Conservation (phyloP, 352 stramenopile genomes). For the Phytopythium helicoides region DNA sequence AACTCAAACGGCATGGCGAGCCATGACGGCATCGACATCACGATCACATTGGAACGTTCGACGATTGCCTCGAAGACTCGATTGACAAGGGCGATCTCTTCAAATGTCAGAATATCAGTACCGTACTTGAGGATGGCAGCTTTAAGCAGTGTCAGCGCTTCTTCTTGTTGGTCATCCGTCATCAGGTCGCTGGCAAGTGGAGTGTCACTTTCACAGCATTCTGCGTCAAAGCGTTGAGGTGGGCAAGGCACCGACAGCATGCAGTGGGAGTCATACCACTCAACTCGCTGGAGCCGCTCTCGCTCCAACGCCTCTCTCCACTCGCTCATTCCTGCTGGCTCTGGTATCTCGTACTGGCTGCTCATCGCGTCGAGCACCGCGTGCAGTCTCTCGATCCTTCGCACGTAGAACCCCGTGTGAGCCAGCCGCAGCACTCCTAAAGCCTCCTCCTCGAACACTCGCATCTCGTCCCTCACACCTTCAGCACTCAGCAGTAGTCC, state of each 20-base stretch:
- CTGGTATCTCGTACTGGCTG: not conserved
- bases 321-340: not conserved
- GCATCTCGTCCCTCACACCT: not conserved
- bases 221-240: too few relatives aligned
- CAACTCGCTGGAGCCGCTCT: not conserved
- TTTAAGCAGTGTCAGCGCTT: not conserved
- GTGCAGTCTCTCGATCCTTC: not conserved
- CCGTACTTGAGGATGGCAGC: not conserved
- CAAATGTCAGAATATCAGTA: not conserved
- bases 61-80: not conserved
- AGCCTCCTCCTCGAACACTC: not conserved
- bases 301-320: not conserved
- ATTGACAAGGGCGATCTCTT: not conserved
- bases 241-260: too few relatives aligned
- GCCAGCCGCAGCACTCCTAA: not conserved
- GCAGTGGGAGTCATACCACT: not conserved
- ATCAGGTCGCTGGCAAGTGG: not conserved
- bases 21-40: not conserved
- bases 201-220: too few relatives aligned
- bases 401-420: not conserved
- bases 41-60: not conserved
- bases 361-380: not conserved
- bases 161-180: not conserved
- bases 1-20: too few relatives aligned
- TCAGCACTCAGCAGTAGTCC: not conserved